Percentiles rank a stretch among this genome's conserved stretches.
phyloP scores from a whole-genome alignment of 352 stramenopile species.

The Aphanomyces euteiches region DNA sequence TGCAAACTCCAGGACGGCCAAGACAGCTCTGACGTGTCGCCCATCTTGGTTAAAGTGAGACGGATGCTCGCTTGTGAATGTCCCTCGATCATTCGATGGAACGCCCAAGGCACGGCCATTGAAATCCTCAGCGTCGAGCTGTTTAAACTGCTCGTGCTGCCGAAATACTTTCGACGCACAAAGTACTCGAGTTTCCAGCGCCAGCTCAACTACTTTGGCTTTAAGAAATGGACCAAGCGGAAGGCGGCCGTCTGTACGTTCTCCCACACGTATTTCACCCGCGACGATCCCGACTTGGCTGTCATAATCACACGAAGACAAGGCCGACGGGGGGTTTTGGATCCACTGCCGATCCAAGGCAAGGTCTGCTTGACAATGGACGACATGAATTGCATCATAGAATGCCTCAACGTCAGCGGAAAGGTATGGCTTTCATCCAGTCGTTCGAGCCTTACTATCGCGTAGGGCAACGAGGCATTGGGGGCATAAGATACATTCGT shows the following conservation, averaged over 20 bases:
- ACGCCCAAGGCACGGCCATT: neutral
- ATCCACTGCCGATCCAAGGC: no score
- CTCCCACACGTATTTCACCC: slow-evolving; percentile 61
- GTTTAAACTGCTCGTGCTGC: slow-evolving; percentile 40
- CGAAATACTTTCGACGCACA: slow-evolving; percentile 11
- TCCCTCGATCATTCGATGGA: slow-evolving; percentile 2
- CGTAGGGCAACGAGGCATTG: no score
- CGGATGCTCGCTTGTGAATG: neutral
- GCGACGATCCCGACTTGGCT: slow-evolving; percentile 50
- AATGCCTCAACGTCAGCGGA: no score
- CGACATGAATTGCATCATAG: no score
- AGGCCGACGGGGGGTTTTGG: no score
- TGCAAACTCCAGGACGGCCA: neutral
- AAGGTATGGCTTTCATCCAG: no score
- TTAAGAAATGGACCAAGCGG: slow-evolving; percentile 70
- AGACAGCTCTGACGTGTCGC: neutral
- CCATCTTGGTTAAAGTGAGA: neutral
- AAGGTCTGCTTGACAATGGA: no score
- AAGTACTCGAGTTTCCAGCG: slow-evolving; percentile 69
- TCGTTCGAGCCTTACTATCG: no score
- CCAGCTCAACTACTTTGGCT: slow-evolving; percentile 91
- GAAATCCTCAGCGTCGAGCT: slow-evolving; percentile 42
- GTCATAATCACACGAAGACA: slow-evolving; percentile 60
- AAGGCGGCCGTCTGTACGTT: slow-evolving; percentile 69
- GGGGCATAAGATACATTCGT: no score